These are phyloP conservation scores for Hypomyces perniciosus DNA, from an alignment of 2,329 filamentous ascomycete species.

Conservation along the genomic window DNA sequence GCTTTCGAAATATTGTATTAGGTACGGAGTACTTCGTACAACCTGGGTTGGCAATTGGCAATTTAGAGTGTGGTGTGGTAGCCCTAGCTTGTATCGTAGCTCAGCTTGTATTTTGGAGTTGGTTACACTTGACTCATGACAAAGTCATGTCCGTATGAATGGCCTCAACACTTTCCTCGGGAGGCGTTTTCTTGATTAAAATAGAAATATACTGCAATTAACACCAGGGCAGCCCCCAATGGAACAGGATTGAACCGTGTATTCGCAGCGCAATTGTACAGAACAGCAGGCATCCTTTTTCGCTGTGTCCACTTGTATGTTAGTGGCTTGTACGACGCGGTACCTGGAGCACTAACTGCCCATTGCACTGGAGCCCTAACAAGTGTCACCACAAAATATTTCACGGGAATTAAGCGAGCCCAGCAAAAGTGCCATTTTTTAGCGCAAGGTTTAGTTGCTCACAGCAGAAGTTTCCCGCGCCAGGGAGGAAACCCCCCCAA, in stretches of 20 bases:
- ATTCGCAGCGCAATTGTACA: too few relatives aligned
- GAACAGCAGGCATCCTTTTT: too few relatives aligned
- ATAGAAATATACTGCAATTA: too few relatives aligned
- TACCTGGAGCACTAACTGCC: conserved; percentile 12
- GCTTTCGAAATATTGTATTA: too few relatives aligned
- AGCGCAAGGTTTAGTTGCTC: conserved; percentile 14
- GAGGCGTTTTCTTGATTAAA: too few relatives aligned
- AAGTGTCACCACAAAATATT: conserved; percentile 21
- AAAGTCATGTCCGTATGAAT: conserved; percentile 1
- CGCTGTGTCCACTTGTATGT: neutral
- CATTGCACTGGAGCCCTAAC: conserved; percentile 19
- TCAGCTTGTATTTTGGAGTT: conserved; percentile 8
- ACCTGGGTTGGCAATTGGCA: neutral
- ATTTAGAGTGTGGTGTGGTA: conserved; percentile 5
- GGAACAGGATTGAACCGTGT: too few relatives aligned
- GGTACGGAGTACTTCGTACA: too few relatives aligned
- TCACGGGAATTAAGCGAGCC: conserved; percentile 14
- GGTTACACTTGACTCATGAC: neutral
- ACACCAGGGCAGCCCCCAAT: too few relatives aligned
- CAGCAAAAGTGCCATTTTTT: conserved; percentile 14
- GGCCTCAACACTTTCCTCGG: neutral
- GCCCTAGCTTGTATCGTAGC: conserved; percentile 10
- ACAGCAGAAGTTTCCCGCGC: neutral
- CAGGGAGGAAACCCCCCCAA: neutral
- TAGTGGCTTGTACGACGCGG: neutral